These are phyloP conservation scores for Apiospora hydei DNA, from an alignment of 2,329 filamentous ascomycete genomes.

Conservation along the genomic window DNA sequence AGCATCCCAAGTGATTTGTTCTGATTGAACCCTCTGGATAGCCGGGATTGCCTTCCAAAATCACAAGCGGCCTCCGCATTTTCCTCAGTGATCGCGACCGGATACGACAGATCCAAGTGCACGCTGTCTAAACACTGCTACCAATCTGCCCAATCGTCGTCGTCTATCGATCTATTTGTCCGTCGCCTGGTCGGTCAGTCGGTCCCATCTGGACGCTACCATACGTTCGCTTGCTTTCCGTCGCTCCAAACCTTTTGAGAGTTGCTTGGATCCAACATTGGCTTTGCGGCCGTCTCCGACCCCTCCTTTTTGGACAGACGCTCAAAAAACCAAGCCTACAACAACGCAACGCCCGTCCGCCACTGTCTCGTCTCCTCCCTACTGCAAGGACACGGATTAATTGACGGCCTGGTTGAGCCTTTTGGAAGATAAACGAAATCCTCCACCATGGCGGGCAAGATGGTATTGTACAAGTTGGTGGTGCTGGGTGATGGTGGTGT, in stretches of 20 bases:
- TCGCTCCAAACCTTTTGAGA: conserved; percentile 16
- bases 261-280: conserved; percentile 22
- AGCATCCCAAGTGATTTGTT: conserved; percentile 16
- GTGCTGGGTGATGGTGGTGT: conserved; percentile 94
- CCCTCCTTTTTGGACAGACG: conserved; percentile 20
- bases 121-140: background rate
- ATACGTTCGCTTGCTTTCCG: conserved; percentile 18
- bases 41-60: conserved; percentile 19
- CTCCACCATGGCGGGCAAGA: conserved; percentile 81
- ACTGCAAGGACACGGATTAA: conserved; percentile 29
- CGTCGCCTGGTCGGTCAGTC: conserved; percentile 21
- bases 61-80: conserved; percentile 10
- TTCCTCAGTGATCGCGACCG: conserved; percentile 11
- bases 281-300: conserved; percentile 20
- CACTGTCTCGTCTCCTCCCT: conserved; percentile 27
- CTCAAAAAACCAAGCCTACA: conserved; percentile 1
- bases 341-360: conserved; percentile 16
- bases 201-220: conserved; percentile 13
- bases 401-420: conserved; percentile 30
- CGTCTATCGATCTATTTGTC: conserved; percentile 11
- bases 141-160: conserved; percentile 9
- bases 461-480: conserved; percentile 96
- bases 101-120: conserved; percentile 15
- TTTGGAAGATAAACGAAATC: conserved; percentile 17
- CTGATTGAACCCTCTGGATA: conserved; percentile 14